phyloP scores from a whole-genome alignment of 768 basidiomycete species.

The Udeniomyces megalosporus region DNA sequence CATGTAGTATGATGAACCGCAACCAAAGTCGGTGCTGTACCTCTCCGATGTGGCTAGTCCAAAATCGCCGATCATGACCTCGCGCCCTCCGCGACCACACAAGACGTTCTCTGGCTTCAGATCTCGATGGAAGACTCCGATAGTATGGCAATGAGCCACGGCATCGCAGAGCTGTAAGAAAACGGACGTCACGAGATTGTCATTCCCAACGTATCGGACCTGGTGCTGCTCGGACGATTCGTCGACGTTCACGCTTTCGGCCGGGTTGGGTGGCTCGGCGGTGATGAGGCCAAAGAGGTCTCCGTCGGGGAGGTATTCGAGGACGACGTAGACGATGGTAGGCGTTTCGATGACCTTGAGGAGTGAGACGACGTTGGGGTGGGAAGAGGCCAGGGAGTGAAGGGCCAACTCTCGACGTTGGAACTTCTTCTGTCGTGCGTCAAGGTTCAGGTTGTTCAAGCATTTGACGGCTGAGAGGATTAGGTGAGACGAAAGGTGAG shows the following conservation, averaged over 20 bases:
- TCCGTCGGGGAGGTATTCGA: slow-evolving; percentile 81
- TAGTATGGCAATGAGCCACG: slow-evolving; percentile 81
- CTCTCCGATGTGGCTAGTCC: slow-evolving; percentile 27
- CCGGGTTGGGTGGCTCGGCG: no score
- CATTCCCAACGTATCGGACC: slow-evolving; percentile 27
- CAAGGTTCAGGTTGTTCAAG: slow-evolving; percentile 41
- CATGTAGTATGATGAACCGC: slow-evolving; percentile 50
- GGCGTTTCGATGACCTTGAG: slow-evolving; percentile 48
- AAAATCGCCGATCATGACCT: slow-evolving; percentile 27
- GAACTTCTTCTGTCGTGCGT: slow-evolving; percentile 46
- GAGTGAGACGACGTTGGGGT: slow-evolving; percentile 49
- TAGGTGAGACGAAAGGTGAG: no score
- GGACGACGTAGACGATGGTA: slow-evolving; percentile 54
- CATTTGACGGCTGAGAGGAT: slow-evolving; percentile 61
- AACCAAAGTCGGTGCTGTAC: slow-evolving; percentile 25
- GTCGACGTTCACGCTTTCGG: no score
- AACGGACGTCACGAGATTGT: slow-evolving; percentile 59
- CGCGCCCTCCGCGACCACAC: background rate
- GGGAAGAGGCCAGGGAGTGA: slow-evolving; percentile 33
- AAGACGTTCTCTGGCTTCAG: slow-evolving; percentile 72
- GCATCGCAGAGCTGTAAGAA: slow-evolving; percentile 89
- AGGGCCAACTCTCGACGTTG: slow-evolving; percentile 53
- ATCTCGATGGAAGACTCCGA: slow-evolving; percentile 90
- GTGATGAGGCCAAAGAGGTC: slow-evolving; percentile 84
- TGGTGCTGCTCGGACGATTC: no score